Evolutionary conservation across 2,329 filamentous ascomycete species (phyloP).

Genomic region (Hortaea sp.): DNA sequence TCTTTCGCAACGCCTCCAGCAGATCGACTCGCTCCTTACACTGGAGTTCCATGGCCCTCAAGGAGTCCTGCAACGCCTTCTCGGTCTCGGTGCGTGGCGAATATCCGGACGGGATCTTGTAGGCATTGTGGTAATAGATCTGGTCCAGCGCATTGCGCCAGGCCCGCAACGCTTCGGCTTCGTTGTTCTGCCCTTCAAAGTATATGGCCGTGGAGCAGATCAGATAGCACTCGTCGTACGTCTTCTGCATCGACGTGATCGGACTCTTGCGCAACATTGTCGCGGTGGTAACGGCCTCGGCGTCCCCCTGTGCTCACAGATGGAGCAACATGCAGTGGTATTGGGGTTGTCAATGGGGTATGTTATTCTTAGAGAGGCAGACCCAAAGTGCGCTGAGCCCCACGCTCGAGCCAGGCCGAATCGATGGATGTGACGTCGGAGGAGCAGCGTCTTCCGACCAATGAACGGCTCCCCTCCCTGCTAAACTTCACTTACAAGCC

Average conservation of each 20-base stretch:
- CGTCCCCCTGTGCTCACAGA: too few relatives aligned
- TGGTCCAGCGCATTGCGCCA: conserved; percentile 84
- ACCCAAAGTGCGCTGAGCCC: too few relatives aligned
- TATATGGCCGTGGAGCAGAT: conserved; percentile 93
- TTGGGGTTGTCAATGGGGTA: too few relatives aligned
- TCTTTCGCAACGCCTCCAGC: conserved; percentile 66
- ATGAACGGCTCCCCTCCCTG: too few relatives aligned
- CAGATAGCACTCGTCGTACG: conserved; percentile 92
- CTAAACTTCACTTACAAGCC: neutral
- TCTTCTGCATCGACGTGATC: conserved; percentile 79
- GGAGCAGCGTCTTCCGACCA: too few relatives aligned
- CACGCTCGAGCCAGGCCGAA: too few relatives aligned
- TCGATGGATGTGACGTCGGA: too few relatives aligned
- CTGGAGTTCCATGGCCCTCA: conserved; percentile 75
- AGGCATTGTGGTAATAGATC: conserved; percentile 77
- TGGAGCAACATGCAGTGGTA: too few relatives aligned
- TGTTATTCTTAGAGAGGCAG: too few relatives aligned
- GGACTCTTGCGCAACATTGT: conserved; percentile 35
- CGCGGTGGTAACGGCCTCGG: too few relatives aligned
- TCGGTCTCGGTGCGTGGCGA: conserved; percentile 72
- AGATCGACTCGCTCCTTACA: conserved; percentile 90
- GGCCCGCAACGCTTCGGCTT: conserved; percentile 77
- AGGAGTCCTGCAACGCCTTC: conserved; percentile 66
- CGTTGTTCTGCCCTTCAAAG: conserved; percentile 89
- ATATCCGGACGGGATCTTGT: conserved; percentile 59